phyloP scores from a whole-genome alignment of 257 asterid genomes.

The Solanum appendiculatum region DNA sequence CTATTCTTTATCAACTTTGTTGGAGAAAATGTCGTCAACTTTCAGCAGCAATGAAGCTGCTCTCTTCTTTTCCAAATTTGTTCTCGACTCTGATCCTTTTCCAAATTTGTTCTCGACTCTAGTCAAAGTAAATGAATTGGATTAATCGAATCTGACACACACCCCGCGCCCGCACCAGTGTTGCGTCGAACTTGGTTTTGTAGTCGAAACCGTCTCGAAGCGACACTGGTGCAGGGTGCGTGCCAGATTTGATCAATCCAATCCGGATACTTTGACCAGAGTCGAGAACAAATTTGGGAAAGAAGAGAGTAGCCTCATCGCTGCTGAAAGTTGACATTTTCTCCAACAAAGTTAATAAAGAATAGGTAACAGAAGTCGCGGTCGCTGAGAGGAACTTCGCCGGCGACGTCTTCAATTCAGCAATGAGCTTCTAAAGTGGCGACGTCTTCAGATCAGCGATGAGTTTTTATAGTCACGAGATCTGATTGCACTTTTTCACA shows the following conservation, averaged over 20 bases:
- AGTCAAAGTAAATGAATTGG: no score
- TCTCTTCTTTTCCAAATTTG: neutral
- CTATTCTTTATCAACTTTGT: neutral
- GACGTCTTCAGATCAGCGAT: no score
- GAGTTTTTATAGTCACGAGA: no score
- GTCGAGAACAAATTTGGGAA: neutral
- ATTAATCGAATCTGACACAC: no score
- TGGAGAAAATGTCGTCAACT: neutral
- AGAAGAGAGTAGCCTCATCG: neutral
- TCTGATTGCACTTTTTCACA: neutral
- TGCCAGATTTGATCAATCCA: no score
- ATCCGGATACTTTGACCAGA: no score
- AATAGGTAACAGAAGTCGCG: neutral
- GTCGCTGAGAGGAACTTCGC: neutral
- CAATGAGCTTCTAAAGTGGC: neutral
- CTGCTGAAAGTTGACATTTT: neutral
- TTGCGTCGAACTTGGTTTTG: no score
- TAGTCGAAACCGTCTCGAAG: no score
- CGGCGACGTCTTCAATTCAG: neutral
- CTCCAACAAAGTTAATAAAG: neutral
- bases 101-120: no score
- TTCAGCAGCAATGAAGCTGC: neutral
- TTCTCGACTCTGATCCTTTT: neutral
- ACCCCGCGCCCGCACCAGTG: neutral
- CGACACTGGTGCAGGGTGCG: no score